A percentile compares a stretch with the other conserved stretches of the same genome.
These are phyloP conservation scores for Elongisporangium anandrum DNA, from an alignment of 352 stramenopile genomes.

Conservation along the genomic window DNA sequence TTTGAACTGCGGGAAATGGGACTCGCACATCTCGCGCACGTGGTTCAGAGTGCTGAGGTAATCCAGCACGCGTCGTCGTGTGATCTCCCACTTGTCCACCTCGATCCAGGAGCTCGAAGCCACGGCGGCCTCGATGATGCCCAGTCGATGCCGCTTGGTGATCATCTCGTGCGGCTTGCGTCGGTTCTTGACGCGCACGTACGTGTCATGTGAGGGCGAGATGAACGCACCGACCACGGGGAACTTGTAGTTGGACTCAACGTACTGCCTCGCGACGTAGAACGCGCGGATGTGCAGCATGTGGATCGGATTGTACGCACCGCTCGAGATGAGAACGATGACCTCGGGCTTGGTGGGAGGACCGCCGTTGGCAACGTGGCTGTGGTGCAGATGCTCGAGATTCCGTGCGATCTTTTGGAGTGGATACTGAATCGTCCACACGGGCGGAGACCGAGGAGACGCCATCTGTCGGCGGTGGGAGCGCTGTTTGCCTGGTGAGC, in stretches of 20 bases:
- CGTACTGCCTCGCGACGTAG: conserved; percentile 71
- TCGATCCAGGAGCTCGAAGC: conserved; percentile 74
- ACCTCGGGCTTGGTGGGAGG: conserved; percentile 30
- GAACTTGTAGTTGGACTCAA: conserved; percentile 78
- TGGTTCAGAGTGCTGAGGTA: conserved; percentile 75
- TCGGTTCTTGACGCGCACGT: conserved; percentile 65
- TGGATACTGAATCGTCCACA: conserved; percentile 68
- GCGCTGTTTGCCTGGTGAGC: conserved; percentile 54
- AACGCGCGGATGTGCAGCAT: conserved; percentile 76
- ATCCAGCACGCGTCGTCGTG: conserved; percentile 59
- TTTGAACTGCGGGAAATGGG: conserved; percentile 50
- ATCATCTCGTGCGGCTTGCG: conserved; percentile 76
- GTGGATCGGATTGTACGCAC: conserved; percentile 75
- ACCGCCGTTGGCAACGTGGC: neutral
- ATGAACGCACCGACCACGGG: conserved; percentile 73
- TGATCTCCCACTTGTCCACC: conserved; percentile 85
- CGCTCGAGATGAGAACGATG: conserved; percentile 70
- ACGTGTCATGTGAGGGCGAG: conserved; percentile 75
- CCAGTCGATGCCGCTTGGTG: conserved; percentile 59
- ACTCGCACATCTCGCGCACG: conserved; percentile 69
- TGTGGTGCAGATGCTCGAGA: conserved; percentile 35
- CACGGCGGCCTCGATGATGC: conserved; percentile 58
- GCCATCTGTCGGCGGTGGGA: conserved; percentile 11
- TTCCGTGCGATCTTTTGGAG: conserved; percentile 67
- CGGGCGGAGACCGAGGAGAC: conserved; percentile 4